phyloP scores from a whole-genome alignment of 176 grass and related monocot species.

The Cenchrus purpureus region DNA sequence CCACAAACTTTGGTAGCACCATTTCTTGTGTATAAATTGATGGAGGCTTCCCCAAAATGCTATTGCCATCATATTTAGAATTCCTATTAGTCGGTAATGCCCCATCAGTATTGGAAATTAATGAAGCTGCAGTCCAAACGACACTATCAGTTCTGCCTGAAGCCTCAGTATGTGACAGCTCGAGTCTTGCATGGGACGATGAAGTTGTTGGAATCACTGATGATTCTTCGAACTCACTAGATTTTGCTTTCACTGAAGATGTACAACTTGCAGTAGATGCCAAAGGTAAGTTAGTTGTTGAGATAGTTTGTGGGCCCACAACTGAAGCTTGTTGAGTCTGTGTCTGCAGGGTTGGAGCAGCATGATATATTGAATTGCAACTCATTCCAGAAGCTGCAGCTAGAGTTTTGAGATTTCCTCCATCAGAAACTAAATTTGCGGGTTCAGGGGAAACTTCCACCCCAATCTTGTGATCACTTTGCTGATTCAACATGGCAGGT shows the following conservation, averaged over 20 bases:
- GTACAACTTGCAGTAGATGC: slow-evolving; percentile 7
- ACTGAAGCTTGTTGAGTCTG: slow-evolving; percentile 11
- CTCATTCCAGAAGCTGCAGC: slow-evolving; percentile 18
- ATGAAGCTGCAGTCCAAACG: slow-evolving; percentile 7
- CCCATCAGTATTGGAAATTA: slow-evolving; percentile 17
- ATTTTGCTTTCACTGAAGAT: slow-evolving; percentile 35
- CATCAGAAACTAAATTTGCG: slow-evolving; percentile 28
- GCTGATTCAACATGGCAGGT: slow-evolving; percentile 22
- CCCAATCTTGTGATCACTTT: slow-evolving; percentile 9
- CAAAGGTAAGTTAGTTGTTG: slow-evolving; percentile 2
- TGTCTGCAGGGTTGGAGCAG: slow-evolving; percentile 38
- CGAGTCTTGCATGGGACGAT: background rate
- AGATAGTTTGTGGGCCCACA: slow-evolving; percentile 32
- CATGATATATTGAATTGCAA: slow-evolving; percentile 11
- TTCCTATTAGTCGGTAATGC: slow-evolving; percentile 4
- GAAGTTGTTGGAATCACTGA: slow-evolving; percentile 32
- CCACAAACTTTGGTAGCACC: slow-evolving; percentile 21
- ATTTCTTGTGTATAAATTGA: slow-evolving; percentile 40
- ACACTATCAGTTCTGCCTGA: slow-evolving; percentile 9
- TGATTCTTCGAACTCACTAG: slow-evolving; percentile 18
- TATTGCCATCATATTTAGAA: slow-evolving; percentile 25
- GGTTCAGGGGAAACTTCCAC: slow-evolving; percentile 26
- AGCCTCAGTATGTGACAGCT: slow-evolving; percentile 24
- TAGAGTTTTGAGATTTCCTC: slow-evolving; percentile 26
- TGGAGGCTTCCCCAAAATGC: slow-evolving; percentile 50